A percentile compares a stretch with the other conserved stretches of the same genome.
phyloP scores from a whole-genome alignment of 257 asterid species.

The Nicotiana attenuata region DNA sequence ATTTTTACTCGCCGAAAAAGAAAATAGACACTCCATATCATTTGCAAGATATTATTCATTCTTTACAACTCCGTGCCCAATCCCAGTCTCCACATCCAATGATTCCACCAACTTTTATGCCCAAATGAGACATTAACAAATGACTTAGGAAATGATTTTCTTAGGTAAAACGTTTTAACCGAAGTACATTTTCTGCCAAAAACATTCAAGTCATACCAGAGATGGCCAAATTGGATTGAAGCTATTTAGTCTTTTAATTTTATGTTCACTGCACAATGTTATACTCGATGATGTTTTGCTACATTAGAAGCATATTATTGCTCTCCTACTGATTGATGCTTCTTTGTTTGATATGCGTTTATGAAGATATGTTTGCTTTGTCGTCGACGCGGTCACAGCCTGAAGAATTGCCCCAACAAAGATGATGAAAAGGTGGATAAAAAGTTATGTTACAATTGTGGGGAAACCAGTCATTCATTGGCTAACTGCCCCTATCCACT shows the following conservation, averaged over 20 bases:
- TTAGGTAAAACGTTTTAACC: not conserved
- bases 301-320: not conserved
- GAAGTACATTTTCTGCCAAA: not conserved
- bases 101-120: not conserved
- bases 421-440: slow-evolving; percentile 37
- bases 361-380: slow-evolving; percentile 78
- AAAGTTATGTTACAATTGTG: slow-evolving; percentile 87
- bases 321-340: not conserved
- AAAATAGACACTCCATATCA: not conserved
- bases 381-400: slow-evolving; percentile 83
- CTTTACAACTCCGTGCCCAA: not conserved
- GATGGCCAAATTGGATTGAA: not conserved
- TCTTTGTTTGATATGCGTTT: not conserved
- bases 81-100: not conserved
- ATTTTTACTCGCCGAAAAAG: not conserved
- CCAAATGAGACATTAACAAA: not conserved
- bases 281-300: not conserved
- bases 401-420: slow-evolving; percentile 74
- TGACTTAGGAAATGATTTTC: not conserved
- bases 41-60: no score
- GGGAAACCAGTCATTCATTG: slow-evolving; percentile 76
- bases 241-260: not conserved
- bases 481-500: slow-evolving; percentile 62
- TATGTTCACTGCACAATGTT: not conserved
- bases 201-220: not conserved